phyloP scores from a whole-genome alignment of 73 alveolate genomes.

The Paramecium caudatum region DNA sequence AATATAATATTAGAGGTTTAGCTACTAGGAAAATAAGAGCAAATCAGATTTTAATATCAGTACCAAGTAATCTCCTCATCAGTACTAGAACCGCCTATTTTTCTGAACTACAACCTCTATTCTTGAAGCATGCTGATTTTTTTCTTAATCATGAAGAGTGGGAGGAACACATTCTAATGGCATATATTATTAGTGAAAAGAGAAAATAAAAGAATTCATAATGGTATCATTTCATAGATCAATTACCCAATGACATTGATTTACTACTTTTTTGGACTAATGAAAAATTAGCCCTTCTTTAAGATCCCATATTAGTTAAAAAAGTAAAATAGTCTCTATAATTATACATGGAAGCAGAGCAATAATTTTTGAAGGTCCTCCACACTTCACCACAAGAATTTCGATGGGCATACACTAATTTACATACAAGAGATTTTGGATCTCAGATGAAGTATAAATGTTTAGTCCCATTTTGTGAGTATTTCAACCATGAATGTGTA shows the following conservation, averaged over 20 bases:
- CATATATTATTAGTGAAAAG: not conserved
- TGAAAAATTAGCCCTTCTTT: not conserved
- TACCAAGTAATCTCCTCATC: conserved; percentile 10
- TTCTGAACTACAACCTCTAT: not conserved
- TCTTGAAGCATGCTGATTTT: not conserved
- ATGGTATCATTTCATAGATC: not conserved
- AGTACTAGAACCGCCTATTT: conserved; percentile 1
- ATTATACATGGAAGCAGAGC: not conserved
- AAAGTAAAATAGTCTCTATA: not conserved
- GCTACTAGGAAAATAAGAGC: not conserved
- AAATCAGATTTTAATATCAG: not conserved
- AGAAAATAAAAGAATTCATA: not conserved
- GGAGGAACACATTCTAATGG: conserved; percentile 13
- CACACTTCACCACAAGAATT: not conserved
- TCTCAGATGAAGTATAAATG: not conserved
- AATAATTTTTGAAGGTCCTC: not conserved
- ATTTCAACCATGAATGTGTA: conserved; percentile 55
- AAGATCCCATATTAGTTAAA: conserved; percentile 1
- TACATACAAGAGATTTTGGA: conserved; percentile 42
- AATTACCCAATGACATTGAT: conserved; percentile 11
- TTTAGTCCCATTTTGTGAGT: conserved; percentile 37
- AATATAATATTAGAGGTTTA: not conserved
- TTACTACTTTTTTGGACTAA: conserved; percentile 20
- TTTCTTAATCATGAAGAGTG: conserved; percentile 39
- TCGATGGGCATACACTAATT: not conserved